Base-by-base conservation (phyloP, 441 rosid species). In the Bocquillonia castaneifolia region DNA sequence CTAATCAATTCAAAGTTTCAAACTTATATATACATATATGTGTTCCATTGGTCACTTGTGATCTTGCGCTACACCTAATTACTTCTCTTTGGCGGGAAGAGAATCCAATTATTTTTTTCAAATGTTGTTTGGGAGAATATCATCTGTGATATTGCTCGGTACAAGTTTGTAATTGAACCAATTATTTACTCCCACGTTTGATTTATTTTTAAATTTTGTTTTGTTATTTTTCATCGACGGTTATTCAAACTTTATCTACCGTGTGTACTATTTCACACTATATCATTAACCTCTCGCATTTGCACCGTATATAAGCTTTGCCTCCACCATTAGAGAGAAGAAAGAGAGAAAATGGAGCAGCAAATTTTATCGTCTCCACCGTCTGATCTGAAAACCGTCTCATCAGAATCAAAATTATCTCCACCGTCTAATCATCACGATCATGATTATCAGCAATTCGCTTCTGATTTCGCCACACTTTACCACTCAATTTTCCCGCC, bases 401-500 rank as follows among this genome's bases (percentile, higher is more conserved):
- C 77, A 20, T 60, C 61, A 18, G 2, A 50, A 5, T 36, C 67
- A 17, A 56, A 56, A 20, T 67, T 56, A 50, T 54, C 71, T 4
- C 29, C 69, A 3, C 29, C 78, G 39, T 77, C 82, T 0, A 77
- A 83, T 0, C 74, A 62, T 31, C 65, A 58, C 60, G 76, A 66
- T 45, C 70, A 68, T 45, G 54, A 28, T 50, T 70, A 52, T 15
- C 74, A 56, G 7, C 83, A 76, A 44, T 82, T 88, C 61, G 84
- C 86, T 3, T 77, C 81, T 28, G 74, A 74, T 71, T 88, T 88
- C 82, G 75, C 85, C 29, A 63, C 85, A 23, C 71, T 88, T 13
- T 88, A 84, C 79, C 79, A 77, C 62, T 87, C 91, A 0, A 77
- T 83, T 60, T 91, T 91, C 87, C 85, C 86, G 77, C 88, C 90